Conservation (phyloP, 192 early-diverging fungal species). For the Glomus cerebriforme region DNA sequence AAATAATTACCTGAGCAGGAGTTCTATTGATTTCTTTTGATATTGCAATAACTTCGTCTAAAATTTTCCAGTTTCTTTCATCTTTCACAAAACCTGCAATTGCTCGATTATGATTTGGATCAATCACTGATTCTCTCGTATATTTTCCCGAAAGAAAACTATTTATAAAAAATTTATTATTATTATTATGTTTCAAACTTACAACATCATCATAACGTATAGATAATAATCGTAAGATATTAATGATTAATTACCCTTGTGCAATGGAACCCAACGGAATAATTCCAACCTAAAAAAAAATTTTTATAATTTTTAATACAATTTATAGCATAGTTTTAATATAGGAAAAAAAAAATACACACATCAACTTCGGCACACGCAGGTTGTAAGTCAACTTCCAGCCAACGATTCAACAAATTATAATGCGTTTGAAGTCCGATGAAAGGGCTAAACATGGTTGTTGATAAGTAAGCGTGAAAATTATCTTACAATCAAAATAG, state of each 20-base stretch:
- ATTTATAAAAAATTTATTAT: too few species aligned
- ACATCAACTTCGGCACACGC: slow-evolving; percentile 37
- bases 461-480: too few species aligned
- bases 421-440: slow-evolving; percentile 40
- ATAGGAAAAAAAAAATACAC: background rate
- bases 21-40: slow-evolving; percentile 44
- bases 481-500: too few species aligned
- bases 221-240: too few species aligned
- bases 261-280: background rate
- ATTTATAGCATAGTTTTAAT: too few species aligned
- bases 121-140: background rate
- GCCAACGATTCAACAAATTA: slow-evolving; percentile 37
- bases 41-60: slow-evolving; percentile 47
- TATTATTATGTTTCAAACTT: too few species aligned
- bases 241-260: background rate
- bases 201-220: too few species aligned
- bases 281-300: background rate
- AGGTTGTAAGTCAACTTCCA: slow-evolving; percentile 46
- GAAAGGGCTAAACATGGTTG: slow-evolving; percentile 27
- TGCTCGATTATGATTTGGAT: slow-evolving; percentile 1
- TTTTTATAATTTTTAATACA: background rate
- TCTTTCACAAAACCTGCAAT: background rate
- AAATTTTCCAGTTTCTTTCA: slow-evolving; percentile 44
- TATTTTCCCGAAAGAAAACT: background rate
- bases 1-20: slow-evolving; percentile 36